Base-by-base conservation (phyloP, 2,329 filamentous ascomycete genomes). In the Aspergillus fumigatus region DNA sequence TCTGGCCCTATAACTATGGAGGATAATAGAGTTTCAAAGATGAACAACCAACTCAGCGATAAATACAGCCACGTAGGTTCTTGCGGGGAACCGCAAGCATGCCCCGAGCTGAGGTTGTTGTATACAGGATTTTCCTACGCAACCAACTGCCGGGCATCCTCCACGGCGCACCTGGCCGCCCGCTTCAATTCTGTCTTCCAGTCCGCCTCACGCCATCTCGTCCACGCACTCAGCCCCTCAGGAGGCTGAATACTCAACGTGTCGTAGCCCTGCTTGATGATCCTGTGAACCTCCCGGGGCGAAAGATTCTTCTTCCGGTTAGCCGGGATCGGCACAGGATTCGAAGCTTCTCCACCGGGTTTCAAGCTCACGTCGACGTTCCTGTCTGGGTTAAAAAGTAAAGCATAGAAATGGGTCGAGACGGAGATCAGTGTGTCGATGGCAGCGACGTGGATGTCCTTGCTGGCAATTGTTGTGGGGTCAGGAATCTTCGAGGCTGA, bases 221-320 rank as follows among this genome's bases (percentile, higher is more conserved):
- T 89, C 90, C 91, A 96, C 40, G 86, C 85, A 71, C 93, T 92
- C 63, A 96, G 73, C 0, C 90, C 92, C 69, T 96, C 92, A 67
- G 88, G 91, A 0, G 90, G 86, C 74, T 95, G 90, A 54, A 99
- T 95, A 61, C 89, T 93, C 66, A 99, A 75, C 38, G 92, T 96
- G 73, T 97, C 93, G 69, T 97, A 97, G 0, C 94, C 94, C 72
- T 95, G 89, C 77, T 96, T 96, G 73, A 99, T 97, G 27, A 97
- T 89, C 62, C 89, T 88, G 45, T 88, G 88, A 41, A 99, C 92
- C 71, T 97, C 89, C 51, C 85, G 81, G 40, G 88, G 92, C 57
- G 90, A 96, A 58, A 97, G 77, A 63, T 89, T 85, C 66, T 85
- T 88, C 58, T 84, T 82, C 63, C 67, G 73, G 43, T 64, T 67